These are phyloP conservation scores for Dryas alaskensis DNA, from an alignment of 306 rosid species.

Conservation along the genomic window DNA sequence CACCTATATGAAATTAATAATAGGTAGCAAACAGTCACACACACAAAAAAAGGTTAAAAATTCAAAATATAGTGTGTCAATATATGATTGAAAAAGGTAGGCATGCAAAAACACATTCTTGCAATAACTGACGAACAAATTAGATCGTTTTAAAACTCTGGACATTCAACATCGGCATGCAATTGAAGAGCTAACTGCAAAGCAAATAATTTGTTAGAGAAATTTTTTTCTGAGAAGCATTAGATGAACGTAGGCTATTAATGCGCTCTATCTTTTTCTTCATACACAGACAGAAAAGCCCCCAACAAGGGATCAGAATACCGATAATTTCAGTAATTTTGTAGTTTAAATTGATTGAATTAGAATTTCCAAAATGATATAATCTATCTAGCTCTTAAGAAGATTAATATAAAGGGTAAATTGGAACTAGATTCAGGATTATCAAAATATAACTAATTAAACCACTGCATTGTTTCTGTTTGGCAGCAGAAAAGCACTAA, in stretches of 20 bases:
- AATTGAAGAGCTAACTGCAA: too few species aligned
- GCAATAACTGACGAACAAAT: background rate
- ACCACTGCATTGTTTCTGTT: background rate
- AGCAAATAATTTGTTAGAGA: background rate
- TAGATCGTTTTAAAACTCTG: background rate
- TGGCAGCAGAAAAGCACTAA: background rate
- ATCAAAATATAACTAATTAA: background rate
- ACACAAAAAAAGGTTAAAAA: constrained; percentile 10
- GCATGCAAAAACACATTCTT: background rate
- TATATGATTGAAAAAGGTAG: background rate
- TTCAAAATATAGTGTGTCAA: background rate
- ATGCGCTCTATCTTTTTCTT: background rate
- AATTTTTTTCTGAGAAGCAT: background rate
- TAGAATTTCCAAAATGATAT: background rate
- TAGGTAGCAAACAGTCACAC: constrained; percentile 11
- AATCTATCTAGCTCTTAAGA: background rate
- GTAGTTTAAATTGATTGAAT: background rate
- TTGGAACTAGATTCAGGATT: background rate
- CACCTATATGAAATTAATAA: constrained; percentile 2
- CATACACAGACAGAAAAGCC: constrained; percentile 4
- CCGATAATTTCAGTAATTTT: background rate
- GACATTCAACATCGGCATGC: background rate
- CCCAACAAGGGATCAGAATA: background rate
- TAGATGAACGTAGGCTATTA: background rate
- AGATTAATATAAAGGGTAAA: background rate